These are phyloP conservation scores for Pyrenochaeta sp. DNA, from an alignment of 2,329 filamentous ascomycete species.

Conservation along the genomic window DNA sequence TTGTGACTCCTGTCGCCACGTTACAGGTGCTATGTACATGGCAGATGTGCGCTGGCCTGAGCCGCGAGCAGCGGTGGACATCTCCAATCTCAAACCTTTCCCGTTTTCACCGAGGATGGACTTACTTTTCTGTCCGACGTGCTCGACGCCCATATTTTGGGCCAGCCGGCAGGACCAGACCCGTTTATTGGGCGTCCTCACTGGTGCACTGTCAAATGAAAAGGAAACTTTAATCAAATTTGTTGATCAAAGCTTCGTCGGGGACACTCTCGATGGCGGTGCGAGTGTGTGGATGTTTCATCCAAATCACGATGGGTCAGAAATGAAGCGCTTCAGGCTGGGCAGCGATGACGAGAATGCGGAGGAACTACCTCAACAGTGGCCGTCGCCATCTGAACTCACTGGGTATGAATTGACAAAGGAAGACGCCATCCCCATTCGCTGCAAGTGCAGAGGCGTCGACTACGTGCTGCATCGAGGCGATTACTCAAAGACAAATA, in stretches of 20 bases:
- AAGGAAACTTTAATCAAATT: constrained; percentile 38
- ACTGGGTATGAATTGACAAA: constrained; percentile 20
- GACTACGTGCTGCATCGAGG: constrained; percentile 51
- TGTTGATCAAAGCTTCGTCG: constrained; percentile 55
- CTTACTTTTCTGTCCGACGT: constrained; percentile 56
- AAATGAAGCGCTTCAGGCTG: constrained; percentile 26
- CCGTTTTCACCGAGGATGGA: constrained; percentile 45
- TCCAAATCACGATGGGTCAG: constrained; percentile 43
- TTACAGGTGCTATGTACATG: constrained; percentile 55
- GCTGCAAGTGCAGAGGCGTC: constrained; percentile 60
- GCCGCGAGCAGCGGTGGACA: constrained; percentile 36
- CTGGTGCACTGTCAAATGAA: constrained; percentile 50
- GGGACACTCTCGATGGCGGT: constrained; percentile 63
- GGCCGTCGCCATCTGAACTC: constrained; percentile 30
- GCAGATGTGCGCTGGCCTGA: constrained; percentile 51
- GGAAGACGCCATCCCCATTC: constrained; percentile 46
- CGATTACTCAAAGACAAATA: constrained; percentile 32
- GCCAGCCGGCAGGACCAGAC: constrained; percentile 25
- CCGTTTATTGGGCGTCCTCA: constrained; percentile 45
- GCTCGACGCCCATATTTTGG: constrained; percentile 58
- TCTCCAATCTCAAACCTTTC: constrained; percentile 47
- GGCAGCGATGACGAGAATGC: constrained; percentile 15
- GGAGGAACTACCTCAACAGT: constrained; percentile 39
- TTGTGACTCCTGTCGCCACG: constrained; percentile 60
- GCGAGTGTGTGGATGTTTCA: constrained; percentile 57